Base-by-base conservation (phyloP, 1,284 basidiomycete species). In the Blastosporella zonata region DNA sequence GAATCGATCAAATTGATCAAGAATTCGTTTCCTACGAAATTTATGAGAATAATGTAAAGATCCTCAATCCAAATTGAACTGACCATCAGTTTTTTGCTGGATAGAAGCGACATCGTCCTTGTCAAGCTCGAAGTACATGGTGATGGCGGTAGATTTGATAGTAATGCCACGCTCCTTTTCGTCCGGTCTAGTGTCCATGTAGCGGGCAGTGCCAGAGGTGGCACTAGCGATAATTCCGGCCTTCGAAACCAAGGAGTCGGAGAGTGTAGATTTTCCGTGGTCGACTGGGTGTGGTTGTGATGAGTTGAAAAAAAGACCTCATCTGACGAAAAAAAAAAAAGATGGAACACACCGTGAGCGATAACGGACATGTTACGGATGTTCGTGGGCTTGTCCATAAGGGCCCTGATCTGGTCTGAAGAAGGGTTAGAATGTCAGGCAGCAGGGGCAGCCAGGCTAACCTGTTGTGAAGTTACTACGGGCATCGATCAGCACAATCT, bases 111-210 rank as follows among this genome's bases (percentile, higher is more conserved):
- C 65, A 59, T 96, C 90, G 15, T 97, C 95, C 79, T 96, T 93
- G 68, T 80, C 71, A 67, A 99, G 81, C 76, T 94, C 87, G 72
- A 99, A 99, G 79, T 97, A 98, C 97, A 99, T 98, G 54, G 96
- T 97, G 70, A 99, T 98, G 67, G 96, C 97, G 39, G 97, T 99
- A 36, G 97, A 99, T 78, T 99, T 99, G 79, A 99, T 99, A 50
- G 96, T 99, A 67, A 99, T 99, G 82, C 96, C 97, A 77, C 97
- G 94, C 73, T 99, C 96, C 71, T 97, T 98, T 78, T 99, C 97
- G 69, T 99, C 97, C 38, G 90, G 84, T 79, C 96, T 78, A 62
- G 97, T 98, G 73, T 99, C 96, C 59, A 93, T 99, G 71, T 96
- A 97, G 62, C 96, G 93, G 81, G 90, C 82, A 59, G 97, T 95